Evolutionary conservation across 2,329 filamentous ascomycete genomes (phyloP).

Genomic region (Whalleya microplaca): DNA sequence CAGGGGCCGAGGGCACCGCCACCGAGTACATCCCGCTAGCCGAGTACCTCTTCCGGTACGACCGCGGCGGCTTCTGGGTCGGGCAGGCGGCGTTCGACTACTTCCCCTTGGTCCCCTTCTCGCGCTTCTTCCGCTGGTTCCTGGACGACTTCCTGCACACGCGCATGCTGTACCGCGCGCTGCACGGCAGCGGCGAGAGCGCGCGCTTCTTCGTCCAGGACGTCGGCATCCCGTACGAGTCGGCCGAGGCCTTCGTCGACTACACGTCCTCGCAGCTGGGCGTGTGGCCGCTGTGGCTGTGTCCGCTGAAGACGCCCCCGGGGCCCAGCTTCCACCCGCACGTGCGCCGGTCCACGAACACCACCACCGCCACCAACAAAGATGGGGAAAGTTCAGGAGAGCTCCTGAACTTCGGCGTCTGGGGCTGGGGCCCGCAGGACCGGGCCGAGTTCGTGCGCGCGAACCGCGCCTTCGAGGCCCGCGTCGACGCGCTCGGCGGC

Average conservation of each 20-base stretch:
- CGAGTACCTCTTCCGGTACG: slow-evolving; percentile 78
- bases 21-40: slow-evolving; percentile 67
- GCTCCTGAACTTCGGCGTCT: slow-evolving; percentile 72
- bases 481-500: slow-evolving; percentile 70
- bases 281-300: slow-evolving; percentile 66
- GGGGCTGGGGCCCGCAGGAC: slow-evolving; percentile 72
- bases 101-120: slow-evolving; percentile 68
- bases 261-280: slow-evolving; percentile 54
- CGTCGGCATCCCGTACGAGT: slow-evolving; percentile 60
- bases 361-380: neutral
- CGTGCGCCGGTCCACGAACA: slow-evolving; percentile 37
- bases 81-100: slow-evolving; percentile 68
- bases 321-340: slow-evolving; percentile 61
- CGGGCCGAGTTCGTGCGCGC: slow-evolving; percentile 64
- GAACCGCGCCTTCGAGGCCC: slow-evolving; percentile 73
- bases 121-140: slow-evolving; percentile 65
- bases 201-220: slow-evolving; percentile 72
- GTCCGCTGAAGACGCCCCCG: slow-evolving; percentile 53
- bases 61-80: slow-evolving; percentile 77
- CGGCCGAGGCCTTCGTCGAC: slow-evolving; percentile 56
- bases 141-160: slow-evolving; percentile 76
- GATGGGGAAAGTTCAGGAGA: slow-evolving; percentile 15
- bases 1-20: slow-evolving; percentile 23
- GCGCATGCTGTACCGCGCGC: slow-evolving; percentile 72
- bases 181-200: slow-evolving; percentile 69